Evolutionary conservation across 805 yeast genomes (phyloP).

Genomic region (Lipomyces anomalus): DNA sequence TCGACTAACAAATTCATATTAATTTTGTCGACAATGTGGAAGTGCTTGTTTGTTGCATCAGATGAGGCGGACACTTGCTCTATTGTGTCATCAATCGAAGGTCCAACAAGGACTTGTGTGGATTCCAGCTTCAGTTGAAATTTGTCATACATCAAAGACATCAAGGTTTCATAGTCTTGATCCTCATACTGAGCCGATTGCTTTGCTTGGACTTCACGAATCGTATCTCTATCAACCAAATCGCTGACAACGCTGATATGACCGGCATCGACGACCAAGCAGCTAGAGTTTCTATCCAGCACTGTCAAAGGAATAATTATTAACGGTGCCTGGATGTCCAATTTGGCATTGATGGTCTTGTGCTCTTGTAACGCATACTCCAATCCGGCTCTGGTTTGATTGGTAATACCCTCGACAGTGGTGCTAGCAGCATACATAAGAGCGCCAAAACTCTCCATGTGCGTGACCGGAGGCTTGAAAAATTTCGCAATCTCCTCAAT

Average conservation of each 20-base stretch:
- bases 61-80: conserved; percentile 45
- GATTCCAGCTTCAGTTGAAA: conserved; percentile 72
- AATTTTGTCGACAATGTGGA: conserved; percentile 68
- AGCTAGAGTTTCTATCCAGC: conserved; percentile 72
- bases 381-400: conserved; percentile 84
- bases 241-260: conserved; percentile 81
- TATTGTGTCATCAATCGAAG: conserved; percentile 71
- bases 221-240: conserved; percentile 61
- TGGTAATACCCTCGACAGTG: conserved; percentile 83
- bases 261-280: conserved; percentile 92
- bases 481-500: conserved; percentile 68
- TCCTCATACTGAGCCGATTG: conserved; percentile 50
- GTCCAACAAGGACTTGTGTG: conserved; percentile 66
- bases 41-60: conserved; percentile 36
- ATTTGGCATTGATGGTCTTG: conserved; percentile 75
- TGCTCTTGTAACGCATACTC: conserved; percentile 94
- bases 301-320: conserved; percentile 82
- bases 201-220: conserved; percentile 58
- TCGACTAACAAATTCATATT: conserved; percentile 71
- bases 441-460: conserved; percentile 82
- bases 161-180: conserved; percentile 71
- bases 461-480: conserved; percentile 81
- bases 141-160: conserved; percentile 81
- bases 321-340: conserved; percentile 91
- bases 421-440: conserved; percentile 92